Evolutionary conservation across 148 eudicot genomes (phyloP), one percentile per base, ranked within the genome.

Genomic region (Rhododendron vialii): DNA sequence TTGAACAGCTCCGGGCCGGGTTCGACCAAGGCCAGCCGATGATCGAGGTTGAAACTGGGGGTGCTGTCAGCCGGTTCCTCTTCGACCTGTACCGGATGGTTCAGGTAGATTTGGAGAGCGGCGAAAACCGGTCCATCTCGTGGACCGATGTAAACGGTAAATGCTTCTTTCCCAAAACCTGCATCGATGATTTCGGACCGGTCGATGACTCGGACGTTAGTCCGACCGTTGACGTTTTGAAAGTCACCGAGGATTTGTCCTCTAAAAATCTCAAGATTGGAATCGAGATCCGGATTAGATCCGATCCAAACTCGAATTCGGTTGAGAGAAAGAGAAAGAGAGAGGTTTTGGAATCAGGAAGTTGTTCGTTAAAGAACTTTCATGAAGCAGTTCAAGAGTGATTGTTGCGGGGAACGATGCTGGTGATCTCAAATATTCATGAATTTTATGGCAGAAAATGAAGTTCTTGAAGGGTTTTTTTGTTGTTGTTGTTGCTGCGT

Each of bases 131-230:
- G 74, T 92, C 97, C 22, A 86, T 94, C n/a, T 90, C 93, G 30
- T 94, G 97, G 97, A 89, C 90, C 26, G 93, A 94, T 88, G 84
- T 87, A 13, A 38, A 89, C 1, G 92, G 87, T 0, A 85, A 83
- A 7, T 89, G 90, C 63, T 93, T 87, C 47, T 94, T 93, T 83
- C 95, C 97, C 7, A 91, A 89, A 75, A 76, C 78, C 33, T 88
- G 89, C 50, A 87, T 91, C 3, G 88, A 90, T 84, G 86, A 71
- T 4, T 30, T 30, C 0, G 7, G 38, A 30, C 86, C 20, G 17
- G 7, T 28, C 82, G 86, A 28, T 3, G 65, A 84, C 5, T 69
- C 15, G 43, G 30, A 26, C 83, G 0, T 57, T 78, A 38, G n/a
- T 28, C 10, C 73, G 65, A 26, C 7, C 11, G 14, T 53, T 11